Conservation (phyloP, 176 grass and related monocot genomes). For the Guadua angustifolia region DNA sequence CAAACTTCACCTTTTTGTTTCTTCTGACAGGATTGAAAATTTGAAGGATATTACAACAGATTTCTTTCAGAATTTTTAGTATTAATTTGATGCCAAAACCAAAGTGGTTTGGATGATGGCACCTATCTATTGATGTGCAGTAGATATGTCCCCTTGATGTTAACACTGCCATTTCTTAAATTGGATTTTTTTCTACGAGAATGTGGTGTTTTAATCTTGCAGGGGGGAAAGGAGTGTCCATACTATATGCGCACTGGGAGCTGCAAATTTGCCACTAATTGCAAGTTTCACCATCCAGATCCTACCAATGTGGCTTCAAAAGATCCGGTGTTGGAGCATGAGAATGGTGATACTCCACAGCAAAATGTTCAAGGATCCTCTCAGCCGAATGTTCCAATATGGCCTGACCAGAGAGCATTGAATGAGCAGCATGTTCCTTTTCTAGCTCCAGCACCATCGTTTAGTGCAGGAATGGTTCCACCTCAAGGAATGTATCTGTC, state of each 20-base stretch:
- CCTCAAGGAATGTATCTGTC: conserved; percentile 74
- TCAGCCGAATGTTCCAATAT: conserved; percentile 48
- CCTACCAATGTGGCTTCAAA: conserved; percentile 57
- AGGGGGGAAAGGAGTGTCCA: conserved; percentile 84
- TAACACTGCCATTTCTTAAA: neutral
- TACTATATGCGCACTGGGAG: conserved; percentile 95
- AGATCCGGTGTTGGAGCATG: conserved; percentile 52
- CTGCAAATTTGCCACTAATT: conserved; percentile 87
- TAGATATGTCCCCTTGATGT: conserved; percentile 1
- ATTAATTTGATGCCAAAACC: conserved; percentile 15
- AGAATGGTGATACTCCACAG: conserved; percentile 53
- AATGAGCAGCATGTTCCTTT: conserved; percentile 64
- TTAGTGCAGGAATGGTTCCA: conserved; percentile 60
- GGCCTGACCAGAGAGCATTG: conserved; percentile 60
- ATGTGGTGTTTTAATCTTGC: conserved; percentile 40
- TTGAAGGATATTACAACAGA: neutral
- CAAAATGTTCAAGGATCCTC: conserved; percentile 55
- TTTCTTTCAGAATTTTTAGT: neutral
- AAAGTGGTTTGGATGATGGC: conserved; percentile 14
- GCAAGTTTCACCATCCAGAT: conserved; percentile 94
- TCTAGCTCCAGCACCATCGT: conserved; percentile 63
- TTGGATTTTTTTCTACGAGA: neutral
- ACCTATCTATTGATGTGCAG: neutral
- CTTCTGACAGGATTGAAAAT: neutral
- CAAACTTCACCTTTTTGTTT: conserved; percentile 18